phyloP scores from a whole-genome alignment of 306 rosid species.

The Hippophae rhamnoides region DNA sequence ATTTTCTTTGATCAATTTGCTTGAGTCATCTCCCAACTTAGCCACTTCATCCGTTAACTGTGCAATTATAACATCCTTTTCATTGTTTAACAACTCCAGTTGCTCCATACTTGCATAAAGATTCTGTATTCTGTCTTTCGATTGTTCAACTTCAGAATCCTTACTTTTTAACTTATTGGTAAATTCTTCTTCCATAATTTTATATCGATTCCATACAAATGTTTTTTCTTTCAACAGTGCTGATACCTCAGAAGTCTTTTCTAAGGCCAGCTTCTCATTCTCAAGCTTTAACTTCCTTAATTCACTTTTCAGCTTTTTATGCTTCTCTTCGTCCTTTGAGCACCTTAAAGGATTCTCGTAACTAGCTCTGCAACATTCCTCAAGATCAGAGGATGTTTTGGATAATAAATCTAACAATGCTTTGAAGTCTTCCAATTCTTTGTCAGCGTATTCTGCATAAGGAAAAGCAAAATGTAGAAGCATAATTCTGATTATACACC shows the following conservation, averaged over 20 bases:
- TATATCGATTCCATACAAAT: constrained; percentile 81
- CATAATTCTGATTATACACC: background rate
- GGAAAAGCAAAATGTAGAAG: constrained; percentile 11
- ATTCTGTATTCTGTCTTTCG: constrained; percentile 32
- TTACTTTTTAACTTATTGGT: constrained; percentile 37
- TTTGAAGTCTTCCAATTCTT: constrained; percentile 60
- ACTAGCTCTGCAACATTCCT: constrained; percentile 36
- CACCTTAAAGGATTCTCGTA: constrained; percentile 17
- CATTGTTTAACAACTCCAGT: constrained; percentile 40
- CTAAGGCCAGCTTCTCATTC: constrained; percentile 44
- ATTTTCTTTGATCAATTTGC: constrained; percentile 45
- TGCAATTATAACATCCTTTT: constrained; percentile 49
- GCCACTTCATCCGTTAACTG: constrained; percentile 37
- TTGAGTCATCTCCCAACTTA: constrained; percentile 42
- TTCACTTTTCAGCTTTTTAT: constrained; percentile 24
- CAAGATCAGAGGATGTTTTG: constrained; percentile 20
- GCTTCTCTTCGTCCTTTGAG: constrained; percentile 19
- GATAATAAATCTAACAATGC: constrained; percentile 33
- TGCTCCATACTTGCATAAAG: constrained; percentile 57
- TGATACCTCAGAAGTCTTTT: constrained; percentile 44
- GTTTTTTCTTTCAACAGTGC: constrained; percentile 63
- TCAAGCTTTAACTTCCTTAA: constrained; percentile 38
- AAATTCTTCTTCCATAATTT: constrained; percentile 49
- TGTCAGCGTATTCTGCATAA: constrained; percentile 38
- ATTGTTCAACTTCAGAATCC: constrained; percentile 41